Percentiles rank a stretch among this genome's conserved stretches.
Evolutionary conservation across 805 yeast genomes (phyloP).

Genomic region (Saccharomycopsis sp.): DNA sequence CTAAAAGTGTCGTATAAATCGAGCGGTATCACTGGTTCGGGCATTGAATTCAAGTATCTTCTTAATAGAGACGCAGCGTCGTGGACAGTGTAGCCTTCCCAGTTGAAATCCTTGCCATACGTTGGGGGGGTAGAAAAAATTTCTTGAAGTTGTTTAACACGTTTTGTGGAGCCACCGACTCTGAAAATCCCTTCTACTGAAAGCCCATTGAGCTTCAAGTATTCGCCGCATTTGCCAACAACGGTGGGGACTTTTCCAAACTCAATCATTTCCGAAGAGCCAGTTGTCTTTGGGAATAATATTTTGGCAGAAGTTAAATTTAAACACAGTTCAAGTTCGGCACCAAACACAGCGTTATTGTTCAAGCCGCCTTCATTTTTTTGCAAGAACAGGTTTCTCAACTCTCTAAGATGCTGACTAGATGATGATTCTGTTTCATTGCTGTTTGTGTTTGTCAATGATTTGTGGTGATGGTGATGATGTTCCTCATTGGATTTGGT

Average conservation of each 20-base stretch:
- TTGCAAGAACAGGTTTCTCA: constrained; percentile 6
- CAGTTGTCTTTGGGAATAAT: constrained; percentile 43
- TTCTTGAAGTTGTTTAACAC: constrained; percentile 78
- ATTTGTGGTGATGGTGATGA: no score
- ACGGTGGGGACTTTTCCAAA: constrained; percentile 89
- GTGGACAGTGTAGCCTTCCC: constrained; percentile 94
- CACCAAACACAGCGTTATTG: constrained; percentile 56
- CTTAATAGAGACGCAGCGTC: constrained; percentile 91
- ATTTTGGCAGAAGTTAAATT: constrained; percentile 70
- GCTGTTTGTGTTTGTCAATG: no score
- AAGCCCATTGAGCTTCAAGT: constrained; percentile 65
- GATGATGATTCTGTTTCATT: background rate
- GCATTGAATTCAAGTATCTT: constrained; percentile 75
- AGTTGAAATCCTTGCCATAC: constrained; percentile 76
- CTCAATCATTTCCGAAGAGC: constrained; percentile 50
- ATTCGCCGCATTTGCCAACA: constrained; percentile 93
- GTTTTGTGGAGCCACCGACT: constrained; percentile 82
- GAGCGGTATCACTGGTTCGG: constrained; percentile 87
- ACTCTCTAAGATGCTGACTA: background rate
- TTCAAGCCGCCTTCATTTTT: constrained; percentile 2
- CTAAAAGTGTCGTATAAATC: constrained; percentile 69
- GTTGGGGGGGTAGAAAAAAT: constrained; percentile 81
- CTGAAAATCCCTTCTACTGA: constrained; percentile 87
- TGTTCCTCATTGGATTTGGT: no score
- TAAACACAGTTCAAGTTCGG: constrained; percentile 61